Percentiles rank a stretch among this genome's conserved stretches.
Conservation (phyloP, 345 rosid species). For the Psidium friedrichsthalianum region DNA sequence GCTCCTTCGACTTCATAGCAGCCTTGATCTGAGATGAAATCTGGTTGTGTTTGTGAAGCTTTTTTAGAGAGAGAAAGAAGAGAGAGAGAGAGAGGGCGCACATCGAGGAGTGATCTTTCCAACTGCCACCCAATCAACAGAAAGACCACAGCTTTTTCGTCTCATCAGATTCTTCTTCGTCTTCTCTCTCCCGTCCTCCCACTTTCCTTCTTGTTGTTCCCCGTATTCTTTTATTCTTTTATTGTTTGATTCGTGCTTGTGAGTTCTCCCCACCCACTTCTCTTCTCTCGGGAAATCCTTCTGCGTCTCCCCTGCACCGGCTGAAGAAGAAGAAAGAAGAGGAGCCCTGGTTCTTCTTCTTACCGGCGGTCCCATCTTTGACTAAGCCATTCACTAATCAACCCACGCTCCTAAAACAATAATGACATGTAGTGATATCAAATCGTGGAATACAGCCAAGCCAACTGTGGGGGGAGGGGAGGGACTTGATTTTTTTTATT, state of each 20-base stretch:
- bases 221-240: background rate
- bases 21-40: too few species aligned
- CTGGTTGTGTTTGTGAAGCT: too few species aligned
- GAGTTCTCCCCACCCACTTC: background rate
- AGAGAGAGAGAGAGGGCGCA: background rate
- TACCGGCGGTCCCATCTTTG: background rate
- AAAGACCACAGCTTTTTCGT: too few species aligned
- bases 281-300: background rate
- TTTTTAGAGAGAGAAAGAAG: background rate
- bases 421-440: too few species aligned
- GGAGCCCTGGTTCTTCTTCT: background rate
- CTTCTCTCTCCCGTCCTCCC: slow-evolving; percentile 8
- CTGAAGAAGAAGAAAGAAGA: background rate
- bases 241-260: background rate
- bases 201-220: slow-evolving; percentile 11
- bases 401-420: too few species aligned
- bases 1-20: too few species aligned
- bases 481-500: too few species aligned
- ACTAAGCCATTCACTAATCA: too few species aligned
- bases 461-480: too few species aligned
- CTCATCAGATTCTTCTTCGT: too few species aligned
- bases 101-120: background rate
- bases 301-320: too few species aligned
- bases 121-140: slow-evolving; percentile 32
- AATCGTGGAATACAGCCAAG: too few species aligned